phyloP scores from a whole-genome alignment of 2,329 filamentous ascomycete genomes.

The Pseudogymnoascus sp. region DNA sequence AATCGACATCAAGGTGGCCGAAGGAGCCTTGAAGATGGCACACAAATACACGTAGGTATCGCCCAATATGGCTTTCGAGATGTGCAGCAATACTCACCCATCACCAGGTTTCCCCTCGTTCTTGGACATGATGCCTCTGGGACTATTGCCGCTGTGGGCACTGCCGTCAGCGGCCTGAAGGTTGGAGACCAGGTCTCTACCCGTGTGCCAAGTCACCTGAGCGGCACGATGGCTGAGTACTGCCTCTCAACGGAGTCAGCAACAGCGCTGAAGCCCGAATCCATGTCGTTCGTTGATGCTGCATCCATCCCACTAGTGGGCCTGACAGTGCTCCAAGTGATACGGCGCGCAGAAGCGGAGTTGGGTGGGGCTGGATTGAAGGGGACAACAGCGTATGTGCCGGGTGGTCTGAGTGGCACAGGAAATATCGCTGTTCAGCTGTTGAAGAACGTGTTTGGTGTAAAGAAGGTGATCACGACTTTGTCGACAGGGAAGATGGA shows the following conservation, averaged over 20 bases:
- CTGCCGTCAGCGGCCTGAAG: conserved; percentile 24
- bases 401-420: conserved; percentile 41
- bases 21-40: conserved; percentile 29
- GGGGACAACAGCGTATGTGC: conserved; percentile 35
- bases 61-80: background rate
- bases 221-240: conserved; percentile 27
- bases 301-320: conserved; percentile 37
- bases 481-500: conserved; percentile 44
- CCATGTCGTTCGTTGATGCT: conserved; percentile 35
- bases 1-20: conserved; percentile 36
- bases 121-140: conserved; percentile 25
- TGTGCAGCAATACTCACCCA: background rate
- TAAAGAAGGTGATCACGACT: conserved; percentile 40
- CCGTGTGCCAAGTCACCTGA: conserved; percentile 26
- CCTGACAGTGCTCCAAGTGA: conserved; percentile 33
- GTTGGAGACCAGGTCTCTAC: conserved; percentile 30
- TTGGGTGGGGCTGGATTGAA: conserved; percentile 13
- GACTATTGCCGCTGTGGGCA: conserved; percentile 27
- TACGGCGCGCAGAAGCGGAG: conserved; percentile 7
- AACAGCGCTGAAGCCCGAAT: conserved; percentile 31
- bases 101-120: background rate
- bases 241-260: conserved; percentile 18
- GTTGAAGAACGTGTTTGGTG: conserved; percentile 42
- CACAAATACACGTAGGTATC: conserved; percentile 27
- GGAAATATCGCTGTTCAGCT: conserved; percentile 41